Conservation (phyloP, 2,329 filamentous ascomycete species). For the Penicillium rolfsii region DNA sequence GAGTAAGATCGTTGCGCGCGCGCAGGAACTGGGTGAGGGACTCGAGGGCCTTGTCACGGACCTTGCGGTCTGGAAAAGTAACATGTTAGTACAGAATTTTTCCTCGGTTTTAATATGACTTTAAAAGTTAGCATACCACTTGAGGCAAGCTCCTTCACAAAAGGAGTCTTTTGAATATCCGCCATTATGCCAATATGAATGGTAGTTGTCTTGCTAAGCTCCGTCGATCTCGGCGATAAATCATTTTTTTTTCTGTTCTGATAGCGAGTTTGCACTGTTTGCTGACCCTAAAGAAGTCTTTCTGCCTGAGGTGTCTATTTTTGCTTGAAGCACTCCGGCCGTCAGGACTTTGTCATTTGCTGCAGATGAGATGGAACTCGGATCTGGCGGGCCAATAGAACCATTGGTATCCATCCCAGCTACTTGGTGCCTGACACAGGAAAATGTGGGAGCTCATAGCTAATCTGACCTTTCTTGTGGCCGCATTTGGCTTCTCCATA, state of each 20-base stretch:
- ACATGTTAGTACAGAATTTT: conserved; percentile 13
- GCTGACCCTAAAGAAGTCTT: not conserved
- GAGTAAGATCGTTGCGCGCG: conserved; percentile 62
- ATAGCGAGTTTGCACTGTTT: conserved; percentile 32
- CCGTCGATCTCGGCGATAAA: conserved; percentile 28
- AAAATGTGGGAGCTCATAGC: not conserved
- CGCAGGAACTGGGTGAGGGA: conserved; percentile 79
- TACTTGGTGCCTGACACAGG: not conserved
- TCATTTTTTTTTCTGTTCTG: conserved; percentile 29
- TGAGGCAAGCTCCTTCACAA: conserved; percentile 81
- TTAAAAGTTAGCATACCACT: conserved; percentile 61
- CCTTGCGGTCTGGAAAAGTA: conserved; percentile 67
- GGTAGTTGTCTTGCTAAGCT: conserved; percentile 9
- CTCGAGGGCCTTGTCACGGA: conserved; percentile 74
- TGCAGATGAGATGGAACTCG: too few species aligned
- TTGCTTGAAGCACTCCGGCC: not conserved
- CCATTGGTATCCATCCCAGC: not conserved
- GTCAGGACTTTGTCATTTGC: too few species aligned
- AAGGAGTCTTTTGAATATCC: conserved; percentile 61
- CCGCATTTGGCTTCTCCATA: conserved; percentile 13
- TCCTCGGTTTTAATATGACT: not conserved
- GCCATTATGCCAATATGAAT: conserved; percentile 32
- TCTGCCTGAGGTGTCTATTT: conserved; percentile 12
- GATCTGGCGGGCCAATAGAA: not conserved
- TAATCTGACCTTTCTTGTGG: not conserved